A percentile compares a stretch with the other conserved stretches of the same genome.
phyloP scores from a whole-genome alignment of 768 basidiomycete genomes.

The Trametes punicea region DNA sequence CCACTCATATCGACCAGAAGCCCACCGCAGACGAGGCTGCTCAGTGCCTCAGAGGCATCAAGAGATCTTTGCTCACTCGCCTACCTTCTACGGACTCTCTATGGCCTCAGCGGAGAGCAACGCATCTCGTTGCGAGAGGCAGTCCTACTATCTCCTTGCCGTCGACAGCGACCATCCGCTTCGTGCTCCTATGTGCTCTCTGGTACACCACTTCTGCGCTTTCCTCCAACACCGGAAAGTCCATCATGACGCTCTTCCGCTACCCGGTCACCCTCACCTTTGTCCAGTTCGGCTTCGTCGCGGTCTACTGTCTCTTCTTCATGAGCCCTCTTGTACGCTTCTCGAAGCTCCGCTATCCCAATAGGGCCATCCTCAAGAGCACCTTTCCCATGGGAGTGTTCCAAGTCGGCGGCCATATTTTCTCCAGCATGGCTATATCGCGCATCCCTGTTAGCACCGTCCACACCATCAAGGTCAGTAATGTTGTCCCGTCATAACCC shows the following conservation, averaged over 20 bases:
- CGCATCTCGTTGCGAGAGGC: slow-evolving; percentile 7
- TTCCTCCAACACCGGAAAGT: slow-evolving; percentile 95
- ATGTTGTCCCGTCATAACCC: neutral
- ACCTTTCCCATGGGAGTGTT: slow-evolving; percentile 97
- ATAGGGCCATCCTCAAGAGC: slow-evolving; percentile 63
- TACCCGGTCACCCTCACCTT: slow-evolving; percentile 97
- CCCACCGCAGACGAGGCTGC: slow-evolving; percentile 16
- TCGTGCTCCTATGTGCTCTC: slow-evolving; percentile 78
- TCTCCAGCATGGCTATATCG: slow-evolving; percentile 96
- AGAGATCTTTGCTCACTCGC: slow-evolving; percentile 15
- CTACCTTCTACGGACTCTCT: slow-evolving; percentile 12
- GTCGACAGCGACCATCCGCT: slow-evolving; percentile 41
- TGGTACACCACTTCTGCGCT: slow-evolving; percentile 95
- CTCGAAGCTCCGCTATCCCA: slow-evolving; percentile 67
- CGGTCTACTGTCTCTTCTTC: slow-evolving; percentile 78
- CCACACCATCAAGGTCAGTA: slow-evolving; percentile 93
- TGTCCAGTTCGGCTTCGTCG: slow-evolving; percentile 95
- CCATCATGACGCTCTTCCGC: slow-evolving; percentile 87
- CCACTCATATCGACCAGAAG: slow-evolving; percentile 17
- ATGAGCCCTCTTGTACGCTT: slow-evolving; percentile 74
- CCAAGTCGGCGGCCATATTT: slow-evolving; percentile 97
- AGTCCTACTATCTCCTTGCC: slow-evolving; percentile 16
- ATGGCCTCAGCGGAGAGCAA: slow-evolving; percentile 8
- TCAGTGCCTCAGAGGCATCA: slow-evolving; percentile 16
- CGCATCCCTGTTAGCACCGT: slow-evolving; percentile 96